These are phyloP conservation scores for Huiozyma naganishii DNA, from an alignment of 805 yeast genomes.

Conservation along the genomic window DNA sequence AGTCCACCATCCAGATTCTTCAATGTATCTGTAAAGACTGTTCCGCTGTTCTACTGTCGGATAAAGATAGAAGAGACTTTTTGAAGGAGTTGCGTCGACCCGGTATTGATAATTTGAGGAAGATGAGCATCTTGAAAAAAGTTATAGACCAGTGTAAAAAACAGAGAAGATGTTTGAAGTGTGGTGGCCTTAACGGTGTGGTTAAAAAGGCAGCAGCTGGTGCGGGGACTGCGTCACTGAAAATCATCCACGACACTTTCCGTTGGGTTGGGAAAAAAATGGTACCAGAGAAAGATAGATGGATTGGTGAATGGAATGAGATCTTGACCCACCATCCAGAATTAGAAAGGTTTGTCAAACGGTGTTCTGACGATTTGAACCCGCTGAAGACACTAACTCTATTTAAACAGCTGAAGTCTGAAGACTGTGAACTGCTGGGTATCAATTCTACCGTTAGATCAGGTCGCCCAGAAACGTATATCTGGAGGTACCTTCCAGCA, in stretches of 20 bases:
- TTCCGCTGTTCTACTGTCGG: constrained; percentile 66
- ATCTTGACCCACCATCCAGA: constrained; percentile 76
- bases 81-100: constrained; percentile 77
- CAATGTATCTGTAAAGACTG: constrained; percentile 90
- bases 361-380: constrained; percentile 87
- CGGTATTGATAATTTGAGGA: constrained; percentile 76
- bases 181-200: constrained; percentile 89
- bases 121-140: constrained; percentile 80
- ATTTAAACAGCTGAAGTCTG: constrained; percentile 75
- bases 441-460: constrained; percentile 68
- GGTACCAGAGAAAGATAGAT: constrained; percentile 70
- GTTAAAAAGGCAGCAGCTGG: constrained; percentile 93
- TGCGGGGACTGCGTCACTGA: constrained; percentile 84
- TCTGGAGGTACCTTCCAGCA: constrained; percentile 96
- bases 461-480: constrained; percentile 91
- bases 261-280: constrained; percentile 90
- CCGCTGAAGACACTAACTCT: constrained; percentile 81
- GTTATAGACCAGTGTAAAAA: constrained; percentile 89
- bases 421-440: constrained; percentile 88
- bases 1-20: constrained; percentile 74
- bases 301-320: constrained; percentile 79
- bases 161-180: constrained; percentile 79
- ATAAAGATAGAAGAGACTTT: constrained; percentile 56
- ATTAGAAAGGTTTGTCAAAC: constrained; percentile 70
- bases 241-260: constrained; percentile 90